Evolutionary conservation across 169 alveolate species (phyloP), one percentile per base, ranked within the genome.

Genomic region (Plasmodium gaboni): DNA sequence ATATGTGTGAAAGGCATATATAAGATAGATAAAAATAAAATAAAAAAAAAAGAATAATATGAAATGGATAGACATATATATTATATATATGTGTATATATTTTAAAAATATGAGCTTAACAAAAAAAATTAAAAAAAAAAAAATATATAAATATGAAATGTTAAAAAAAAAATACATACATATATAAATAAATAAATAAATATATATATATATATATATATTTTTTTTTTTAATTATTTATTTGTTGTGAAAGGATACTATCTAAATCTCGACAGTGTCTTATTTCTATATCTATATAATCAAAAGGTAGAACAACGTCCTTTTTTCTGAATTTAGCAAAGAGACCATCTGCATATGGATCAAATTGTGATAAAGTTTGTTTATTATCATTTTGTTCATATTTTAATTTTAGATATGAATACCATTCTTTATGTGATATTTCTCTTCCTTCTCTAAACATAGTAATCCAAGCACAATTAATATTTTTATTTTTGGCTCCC

Each of bases 401-500:
- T 48, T 80, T 80, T 72, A 80, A 68, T 60, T 80, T 80, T 60
- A 80, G n/a, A 44, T 80, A 80, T n/a, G 90, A 57, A 44, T 80
- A 80, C 90, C 90, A 80, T 15, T 80, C 76, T 67, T 68, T 67
- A 10, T 59, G 50, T 6, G 71, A 8, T 17, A 80, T 50, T 60
- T 80, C 90, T 4, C 32, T 80, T 6, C 90, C 90, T 53, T 69
- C 61, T 60, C 90, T 22, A 80, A 55, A 80, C 83, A 67, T 80
- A 9, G 90, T 80, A 6, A 80, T 80, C 90, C 90, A 80, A 2
- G 90, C 90, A 68, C 90, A 80, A 48, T 80, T 80, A 61, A 80
- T 80, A 38, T 57, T 67, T 55, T 67, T 69, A 80, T 80, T 80
- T 26, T 80, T 80, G 0, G 90, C 80, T 8, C 90, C 90, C 73